phyloP scores from a whole-genome alignment of 805 yeast genomes.

The Kodamaea leandrae region DNA sequence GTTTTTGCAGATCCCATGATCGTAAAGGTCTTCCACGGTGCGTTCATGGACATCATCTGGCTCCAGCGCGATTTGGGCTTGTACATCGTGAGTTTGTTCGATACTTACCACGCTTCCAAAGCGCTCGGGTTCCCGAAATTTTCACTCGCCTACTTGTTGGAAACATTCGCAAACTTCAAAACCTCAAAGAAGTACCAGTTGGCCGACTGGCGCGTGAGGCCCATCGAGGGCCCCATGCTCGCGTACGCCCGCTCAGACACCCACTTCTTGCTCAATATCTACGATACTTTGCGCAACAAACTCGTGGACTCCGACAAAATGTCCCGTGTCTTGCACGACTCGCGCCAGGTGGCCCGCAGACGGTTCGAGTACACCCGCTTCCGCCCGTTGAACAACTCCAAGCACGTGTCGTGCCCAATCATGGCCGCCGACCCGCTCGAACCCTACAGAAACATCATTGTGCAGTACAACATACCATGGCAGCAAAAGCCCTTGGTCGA shows the following conservation, averaged over 20 bases:
- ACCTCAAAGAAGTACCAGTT: slow-evolving; percentile 93
- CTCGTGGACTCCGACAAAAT: slow-evolving; percentile 48
- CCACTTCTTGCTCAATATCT: slow-evolving; percentile 81
- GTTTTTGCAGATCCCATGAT: slow-evolving; percentile 80
- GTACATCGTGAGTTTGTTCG: slow-evolving; percentile 85
- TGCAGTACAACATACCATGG: slow-evolving; percentile 61
- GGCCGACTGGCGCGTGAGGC: slow-evolving; percentile 95
- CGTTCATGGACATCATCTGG: slow-evolving; percentile 96
- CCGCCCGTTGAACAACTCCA: slow-evolving; percentile 39
- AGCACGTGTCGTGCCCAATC: slow-evolving; percentile 47
- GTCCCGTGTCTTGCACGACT: slow-evolving; percentile 65
- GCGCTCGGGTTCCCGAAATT: slow-evolving; percentile 76
- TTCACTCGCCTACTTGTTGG: slow-evolving; percentile 81
- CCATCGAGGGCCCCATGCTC: slow-evolving; percentile 70
- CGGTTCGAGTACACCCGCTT: slow-evolving; percentile 78
- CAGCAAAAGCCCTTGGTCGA: slow-evolving; percentile 55
- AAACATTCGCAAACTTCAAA: slow-evolving; percentile 73
- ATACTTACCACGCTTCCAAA: slow-evolving; percentile 87
- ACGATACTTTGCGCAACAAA: slow-evolving; percentile 65
- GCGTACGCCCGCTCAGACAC: slow-evolving; percentile 94
- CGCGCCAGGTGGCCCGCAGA: slow-evolving; percentile 75
- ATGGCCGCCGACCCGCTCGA: slow-evolving; percentile 47
- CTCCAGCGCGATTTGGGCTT: slow-evolving; percentile 92
- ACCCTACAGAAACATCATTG: slow-evolving; percentile 63
- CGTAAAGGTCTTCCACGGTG: slow-evolving; percentile 92